Evolutionary conservation across 306 rosid genomes (phyloP).

Genomic region (Quercus bicolor): DNA sequence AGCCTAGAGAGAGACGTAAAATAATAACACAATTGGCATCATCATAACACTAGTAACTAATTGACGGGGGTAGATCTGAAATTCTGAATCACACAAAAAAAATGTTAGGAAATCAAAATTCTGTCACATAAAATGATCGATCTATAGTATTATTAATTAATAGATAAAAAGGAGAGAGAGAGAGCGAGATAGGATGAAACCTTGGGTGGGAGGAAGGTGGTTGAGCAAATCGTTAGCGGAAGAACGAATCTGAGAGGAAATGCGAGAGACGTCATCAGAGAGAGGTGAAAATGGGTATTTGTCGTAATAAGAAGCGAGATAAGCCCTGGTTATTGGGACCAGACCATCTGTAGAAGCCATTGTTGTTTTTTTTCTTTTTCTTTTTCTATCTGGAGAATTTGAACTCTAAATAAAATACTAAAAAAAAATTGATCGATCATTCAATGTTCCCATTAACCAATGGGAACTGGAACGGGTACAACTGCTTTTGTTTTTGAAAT

Average conservation of each 20-base stretch:
- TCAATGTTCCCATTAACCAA: too few species aligned
- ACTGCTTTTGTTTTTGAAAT: too few species aligned
- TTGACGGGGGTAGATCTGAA: neutral
- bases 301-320: conserved; percentile 80
- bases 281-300: conserved; percentile 66
- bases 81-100: neutral
- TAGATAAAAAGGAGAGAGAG: neutral
- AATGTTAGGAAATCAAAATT: neutral
- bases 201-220: conserved; percentile 50
- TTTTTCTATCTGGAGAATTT: neutral
- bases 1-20: too few species aligned
- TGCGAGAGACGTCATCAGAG: conserved; percentile 58
- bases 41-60: neutral
- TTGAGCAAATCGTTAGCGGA: conserved; percentile 42
- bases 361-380: neutral
- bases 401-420: neutral
- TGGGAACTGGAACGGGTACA: too few species aligned
- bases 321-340: conserved; percentile 75
- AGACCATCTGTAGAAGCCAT: conserved; percentile 93
- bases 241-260: conserved; percentile 66
- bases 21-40: neutral
- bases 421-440: too few species aligned
- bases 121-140: neutral
- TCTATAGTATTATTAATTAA: neutral
- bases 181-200: conserved; percentile 19